These are phyloP conservation scores for Bauhinia variegata DNA, from an alignment of 306 rosid genomes.

Conservation along the genomic window DNA sequence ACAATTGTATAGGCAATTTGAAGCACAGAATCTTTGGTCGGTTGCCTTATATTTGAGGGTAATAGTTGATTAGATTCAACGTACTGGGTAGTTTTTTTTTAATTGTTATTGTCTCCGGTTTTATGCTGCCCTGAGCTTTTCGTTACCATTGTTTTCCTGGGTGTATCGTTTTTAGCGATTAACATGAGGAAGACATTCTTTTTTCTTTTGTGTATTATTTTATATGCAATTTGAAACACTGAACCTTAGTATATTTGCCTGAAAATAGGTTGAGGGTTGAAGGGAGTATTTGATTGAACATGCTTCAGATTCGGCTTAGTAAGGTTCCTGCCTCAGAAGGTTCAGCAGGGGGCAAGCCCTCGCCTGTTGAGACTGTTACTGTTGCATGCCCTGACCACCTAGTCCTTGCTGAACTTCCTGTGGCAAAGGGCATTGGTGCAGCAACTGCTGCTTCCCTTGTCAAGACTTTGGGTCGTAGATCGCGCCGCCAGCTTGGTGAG, in stretches of 20 bases:
- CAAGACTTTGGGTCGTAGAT: conserved; percentile 84
- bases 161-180: background rate
- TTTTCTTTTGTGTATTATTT: background rate
- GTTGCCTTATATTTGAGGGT: no score
- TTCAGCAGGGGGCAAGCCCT: conserved; percentile 56
- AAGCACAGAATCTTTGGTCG: no score
- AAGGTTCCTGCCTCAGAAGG: conserved; percentile 66
- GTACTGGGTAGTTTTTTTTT: no score
- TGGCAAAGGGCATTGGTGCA: conserved; percentile 92
- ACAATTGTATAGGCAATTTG: no score
- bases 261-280: conserved; percentile 25
- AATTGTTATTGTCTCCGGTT: no score
- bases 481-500: conserved; percentile 98
- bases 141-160: background rate
- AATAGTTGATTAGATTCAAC: no score
- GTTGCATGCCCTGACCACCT: conserved; percentile 99
- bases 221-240: conserved; percentile 1
- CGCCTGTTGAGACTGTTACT: conserved; percentile 73
- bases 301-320: conserved; percentile 98
- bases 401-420: conserved; percentile 95
- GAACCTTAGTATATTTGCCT: background rate
- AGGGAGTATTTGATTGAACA: conserved; percentile 40
- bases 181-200: conserved; percentile 10
- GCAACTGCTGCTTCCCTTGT: conserved; percentile 70
- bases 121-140: background rate